Evolutionary conservation across 306 rosid species (phyloP), one percentile per base, ranked within the genome.

Genomic region (Rosa persica): DNA sequence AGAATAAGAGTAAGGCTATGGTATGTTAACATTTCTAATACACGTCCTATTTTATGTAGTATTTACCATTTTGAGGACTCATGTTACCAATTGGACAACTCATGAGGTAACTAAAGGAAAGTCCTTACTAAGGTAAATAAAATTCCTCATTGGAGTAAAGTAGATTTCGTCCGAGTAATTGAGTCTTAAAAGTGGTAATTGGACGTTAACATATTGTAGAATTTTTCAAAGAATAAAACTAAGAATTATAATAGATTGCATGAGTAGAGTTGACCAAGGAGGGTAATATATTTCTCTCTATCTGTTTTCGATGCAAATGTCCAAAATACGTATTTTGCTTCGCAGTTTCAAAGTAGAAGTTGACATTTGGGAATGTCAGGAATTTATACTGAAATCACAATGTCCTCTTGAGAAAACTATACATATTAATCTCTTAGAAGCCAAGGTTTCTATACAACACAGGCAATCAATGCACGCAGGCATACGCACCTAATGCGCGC

Each of bases 321-420:
- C 51, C 39, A 40, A 36, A 67, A 38, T 2, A 51, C 19, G 12
- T 20, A 42, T 22, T 13, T 67, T 38, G 38, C 57, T 65, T 13
- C 11, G 44, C 60, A 9, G 69, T 43, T 72, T 51, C 0, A 78
- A 23, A 42, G 20, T 42, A 69, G 42, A 49, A 51, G 42, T 62
- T 42, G 42, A 48, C 15, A 4, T 47, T 47, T 48, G 25, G 51
- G 40, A 70, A 25, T 70, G 15, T 27, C 9, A 12, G 20, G 72
- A n/a, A 68, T n/a, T 42, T 46, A 34, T 46, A 30, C 48, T 3
- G 6, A 39, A 39, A 39, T 39, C 7, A 4, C 58, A 3, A 43
- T 23, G 74, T 22, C 67, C 70, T 79, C 22, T 39, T 44, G 22
- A 23, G 68, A 67, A 27, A 75, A 27, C 42, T 43, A 20, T 42